Conservation (phyloP, 345 rosid genomes). For the Sapria himalayana region DNA sequence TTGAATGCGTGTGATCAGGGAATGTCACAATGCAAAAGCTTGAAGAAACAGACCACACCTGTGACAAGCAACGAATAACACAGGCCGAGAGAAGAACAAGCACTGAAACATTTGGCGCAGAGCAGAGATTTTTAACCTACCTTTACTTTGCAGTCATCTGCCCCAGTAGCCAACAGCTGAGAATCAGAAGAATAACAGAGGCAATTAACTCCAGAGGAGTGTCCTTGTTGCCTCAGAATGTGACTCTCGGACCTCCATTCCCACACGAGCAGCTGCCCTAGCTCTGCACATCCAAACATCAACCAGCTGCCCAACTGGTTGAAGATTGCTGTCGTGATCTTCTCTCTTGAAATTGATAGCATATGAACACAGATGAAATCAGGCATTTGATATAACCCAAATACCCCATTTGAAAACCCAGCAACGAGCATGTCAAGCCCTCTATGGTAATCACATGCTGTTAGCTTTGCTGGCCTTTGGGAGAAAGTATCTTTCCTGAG, state of each 20-base stretch:
- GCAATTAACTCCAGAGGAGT: constrained; percentile 79
- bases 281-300: constrained; percentile 81
- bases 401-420: constrained; percentile 81
- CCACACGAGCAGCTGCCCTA: constrained; percentile 93
- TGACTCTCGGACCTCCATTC: constrained; percentile 94
- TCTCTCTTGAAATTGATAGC: constrained; percentile 68
- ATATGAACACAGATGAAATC: constrained; percentile 78
- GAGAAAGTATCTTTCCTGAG: constrained; percentile 63
- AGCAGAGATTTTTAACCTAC: constrained; percentile 14
- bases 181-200: constrained; percentile 85
- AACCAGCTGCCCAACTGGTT: constrained; percentile 89
- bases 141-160: constrained; percentile 98
- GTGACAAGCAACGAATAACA: constrained; percentile 8
- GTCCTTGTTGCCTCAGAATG: constrained; percentile 96
- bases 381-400: constrained; percentile 89
- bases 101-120: not conserved
- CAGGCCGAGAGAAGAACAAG: not conserved
- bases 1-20: constrained; percentile 83
- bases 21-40: constrained; percentile 93
- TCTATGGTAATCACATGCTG: constrained; percentile 69
- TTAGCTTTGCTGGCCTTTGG: constrained; percentile 47
- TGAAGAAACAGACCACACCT: constrained; percentile 92
- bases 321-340: constrained; percentile 65
- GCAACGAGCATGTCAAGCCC: constrained; percentile 71
- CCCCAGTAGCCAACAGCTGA: constrained; percentile 84